A percentile compares a stretch with the other conserved stretches of the same genome.
Conservation (phyloP, 345 rosid species). For the Mangifera indica region DNA sequence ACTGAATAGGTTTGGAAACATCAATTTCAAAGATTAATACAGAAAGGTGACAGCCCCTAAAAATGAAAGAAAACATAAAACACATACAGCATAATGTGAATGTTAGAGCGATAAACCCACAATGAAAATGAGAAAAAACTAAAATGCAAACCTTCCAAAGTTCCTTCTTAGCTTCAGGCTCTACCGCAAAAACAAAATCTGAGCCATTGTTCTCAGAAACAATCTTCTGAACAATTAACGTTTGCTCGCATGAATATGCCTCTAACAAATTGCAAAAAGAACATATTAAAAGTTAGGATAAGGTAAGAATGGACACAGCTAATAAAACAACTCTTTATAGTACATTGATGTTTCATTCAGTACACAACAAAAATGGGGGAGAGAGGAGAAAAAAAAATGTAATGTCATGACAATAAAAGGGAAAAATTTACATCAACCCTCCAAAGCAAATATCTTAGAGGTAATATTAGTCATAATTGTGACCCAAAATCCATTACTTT, state of each 20-base stretch:
- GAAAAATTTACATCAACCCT: not conserved
- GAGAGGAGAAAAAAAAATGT: not conserved
- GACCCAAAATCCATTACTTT: no score
- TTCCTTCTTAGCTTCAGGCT: slow-evolving; percentile 80
- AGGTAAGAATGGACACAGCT: slow-evolving; percentile 3
- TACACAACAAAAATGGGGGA: not conserved
- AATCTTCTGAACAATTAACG: slow-evolving; percentile 78
- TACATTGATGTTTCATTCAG: not conserved
- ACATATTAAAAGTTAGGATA: slow-evolving; percentile 9
- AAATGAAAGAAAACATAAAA: not conserved
- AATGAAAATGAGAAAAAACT: not conserved
- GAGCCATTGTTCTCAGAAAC: slow-evolving; percentile 77
- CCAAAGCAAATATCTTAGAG: no score
- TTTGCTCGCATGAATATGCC: slow-evolving; percentile 84
- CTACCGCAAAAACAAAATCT: slow-evolving; percentile 82
- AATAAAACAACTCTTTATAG: not conserved
- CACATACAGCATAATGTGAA: not conserved
- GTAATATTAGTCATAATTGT: no score
- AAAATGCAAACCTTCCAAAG: slow-evolving; percentile 63
- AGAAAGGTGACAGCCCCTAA: not conserved
- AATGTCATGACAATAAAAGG: not conserved
- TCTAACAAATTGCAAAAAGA: slow-evolving; percentile 39
- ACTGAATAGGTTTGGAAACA: not conserved
- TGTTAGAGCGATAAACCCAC: not conserved
- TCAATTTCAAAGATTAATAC: not conserved